These are phyloP conservation scores for Firmiana major DNA, from an alignment of 345 rosid species.

Conservation along the genomic window DNA sequence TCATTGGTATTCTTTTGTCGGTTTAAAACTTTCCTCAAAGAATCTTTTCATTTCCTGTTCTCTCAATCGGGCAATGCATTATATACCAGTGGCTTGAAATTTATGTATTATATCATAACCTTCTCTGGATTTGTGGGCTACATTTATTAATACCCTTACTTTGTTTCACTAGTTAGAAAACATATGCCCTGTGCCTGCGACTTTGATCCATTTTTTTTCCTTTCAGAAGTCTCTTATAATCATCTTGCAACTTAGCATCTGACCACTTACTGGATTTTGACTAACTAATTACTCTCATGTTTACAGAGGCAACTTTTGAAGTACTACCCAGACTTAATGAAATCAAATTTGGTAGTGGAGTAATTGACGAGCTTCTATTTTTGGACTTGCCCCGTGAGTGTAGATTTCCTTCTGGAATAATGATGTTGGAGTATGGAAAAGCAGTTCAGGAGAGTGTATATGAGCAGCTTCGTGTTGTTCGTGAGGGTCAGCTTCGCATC, in stretches of 20 bases:
- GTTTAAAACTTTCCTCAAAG: background rate
- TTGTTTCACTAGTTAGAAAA: background rate
- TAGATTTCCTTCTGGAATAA: constrained; percentile 69
- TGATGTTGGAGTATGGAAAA: constrained; percentile 83
- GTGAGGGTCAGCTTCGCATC: constrained; percentile 94
- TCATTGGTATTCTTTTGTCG: background rate
- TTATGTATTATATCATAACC: background rate
- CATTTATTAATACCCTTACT: background rate
- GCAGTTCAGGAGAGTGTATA: constrained; percentile 96
- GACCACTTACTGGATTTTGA: background rate
- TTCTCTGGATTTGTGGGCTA: background rate
- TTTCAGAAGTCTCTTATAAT: background rate
- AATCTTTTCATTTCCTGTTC: background rate
- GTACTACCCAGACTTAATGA: constrained; percentile 92
- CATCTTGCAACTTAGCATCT: background rate
- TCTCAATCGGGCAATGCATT: background rate
- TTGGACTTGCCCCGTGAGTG: constrained; percentile 81
- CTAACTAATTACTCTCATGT: constrained; percentile 8
- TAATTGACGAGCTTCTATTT: constrained; percentile 89
- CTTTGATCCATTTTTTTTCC: background rate
- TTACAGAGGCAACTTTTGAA: constrained; percentile 94
- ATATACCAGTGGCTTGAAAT: background rate
- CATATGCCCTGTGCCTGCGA: background rate
- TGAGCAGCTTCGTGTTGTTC: constrained; percentile 96
- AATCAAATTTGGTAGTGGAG: constrained; percentile 95